Conservation (phyloP, 2,329 filamentous ascomycete genomes). For the Pestalotiopsis sp. region DNA sequence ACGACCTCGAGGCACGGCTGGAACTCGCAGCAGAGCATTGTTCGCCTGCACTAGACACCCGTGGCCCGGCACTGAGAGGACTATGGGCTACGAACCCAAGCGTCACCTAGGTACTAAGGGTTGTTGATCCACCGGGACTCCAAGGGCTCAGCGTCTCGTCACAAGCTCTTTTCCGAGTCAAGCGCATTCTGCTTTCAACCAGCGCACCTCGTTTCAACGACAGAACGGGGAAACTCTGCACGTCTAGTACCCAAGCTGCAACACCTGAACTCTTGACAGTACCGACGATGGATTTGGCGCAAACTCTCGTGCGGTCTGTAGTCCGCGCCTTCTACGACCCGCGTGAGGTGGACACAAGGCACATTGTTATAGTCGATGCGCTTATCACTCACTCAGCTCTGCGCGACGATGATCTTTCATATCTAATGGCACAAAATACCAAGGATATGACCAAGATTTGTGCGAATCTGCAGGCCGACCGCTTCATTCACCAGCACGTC, state of each 20-base stretch:
- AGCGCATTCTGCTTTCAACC: neutral
- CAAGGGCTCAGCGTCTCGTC: neutral
- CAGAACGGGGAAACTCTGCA: neutral
- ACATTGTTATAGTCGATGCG: slow-evolving; percentile 78
- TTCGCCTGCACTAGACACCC: too few relatives aligned
- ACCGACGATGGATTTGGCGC: slow-evolving; percentile 53
- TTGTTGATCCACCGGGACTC: too few relatives aligned
- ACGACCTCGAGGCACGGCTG: too few relatives aligned
- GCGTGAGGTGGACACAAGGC: slow-evolving; percentile 63
- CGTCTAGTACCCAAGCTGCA: neutral
- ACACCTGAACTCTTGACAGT: neutral
- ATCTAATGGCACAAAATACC: slow-evolving; percentile 84
- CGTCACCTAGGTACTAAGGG: too few relatives aligned
- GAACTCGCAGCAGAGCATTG: too few relatives aligned
- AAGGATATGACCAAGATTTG: slow-evolving; percentile 92
- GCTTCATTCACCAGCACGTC: slow-evolving; percentile 72
- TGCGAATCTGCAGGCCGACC: slow-evolving; percentile 81
- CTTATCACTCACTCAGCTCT: slow-evolving; percentile 76
- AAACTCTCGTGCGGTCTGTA: slow-evolving; percentile 83
- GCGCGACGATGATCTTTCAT: slow-evolving; percentile 84
- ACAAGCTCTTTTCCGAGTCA: neutral
- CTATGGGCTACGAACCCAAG: too few relatives aligned
- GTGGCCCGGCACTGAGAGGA: too few relatives aligned
- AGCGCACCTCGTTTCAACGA: neutral
- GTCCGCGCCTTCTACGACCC: slow-evolving; percentile 78